A percentile compares a stretch with the other conserved stretches of the same genome.
phyloP scores from a whole-genome alignment of 2,329 filamentous ascomycete species.

The Periconia sp. region DNA sequence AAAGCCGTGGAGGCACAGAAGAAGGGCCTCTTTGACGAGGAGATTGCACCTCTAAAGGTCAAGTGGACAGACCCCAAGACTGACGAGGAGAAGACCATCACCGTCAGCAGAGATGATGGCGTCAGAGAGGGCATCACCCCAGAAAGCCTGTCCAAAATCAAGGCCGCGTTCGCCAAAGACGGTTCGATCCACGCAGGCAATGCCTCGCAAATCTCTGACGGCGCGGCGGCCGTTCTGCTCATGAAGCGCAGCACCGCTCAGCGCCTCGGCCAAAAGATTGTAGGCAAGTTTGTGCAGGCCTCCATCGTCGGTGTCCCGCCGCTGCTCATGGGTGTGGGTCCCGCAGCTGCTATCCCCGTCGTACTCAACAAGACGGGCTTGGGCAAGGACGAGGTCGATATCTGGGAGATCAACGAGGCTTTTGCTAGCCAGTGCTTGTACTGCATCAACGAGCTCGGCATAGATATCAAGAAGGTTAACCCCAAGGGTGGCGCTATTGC shows the following conservation, averaged over 20 bases:
- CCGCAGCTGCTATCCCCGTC: slow-evolving; percentile 93
- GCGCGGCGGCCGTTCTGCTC: slow-evolving; percentile 89
- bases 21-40: slow-evolving; percentile 86
- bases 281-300: slow-evolving; percentile 89
- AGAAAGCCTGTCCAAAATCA: slow-evolving; percentile 89
- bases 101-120: slow-evolving; percentile 84
- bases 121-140: slow-evolving; percentile 81
- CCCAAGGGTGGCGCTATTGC: slow-evolving; percentile 96
- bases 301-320: slow-evolving; percentile 87
- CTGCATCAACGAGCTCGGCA: slow-evolving; percentile 84
- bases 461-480: slow-evolving; percentile 87
- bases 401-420: slow-evolving; percentile 99
- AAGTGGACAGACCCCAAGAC: slow-evolving; percentile 90
- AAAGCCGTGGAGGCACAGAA: slow-evolving; percentile 86
- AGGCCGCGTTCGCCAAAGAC: slow-evolving; percentile 84
- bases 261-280: slow-evolving; percentile 80
- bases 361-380: slow-evolving; percentile 87
- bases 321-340: slow-evolving; percentile 92
- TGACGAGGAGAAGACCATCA: slow-evolving; percentile 79
- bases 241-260: slow-evolving; percentile 94
- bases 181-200: slow-evolving; percentile 96
- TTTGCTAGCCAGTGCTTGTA: slow-evolving; percentile 94
- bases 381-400: slow-evolving; percentile 82
- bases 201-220: slow-evolving; percentile 90
- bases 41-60: slow-evolving; percentile 84